phyloP scores from a whole-genome alignment of 208 protist genomes.

The Naegleria gruberi region DNA sequence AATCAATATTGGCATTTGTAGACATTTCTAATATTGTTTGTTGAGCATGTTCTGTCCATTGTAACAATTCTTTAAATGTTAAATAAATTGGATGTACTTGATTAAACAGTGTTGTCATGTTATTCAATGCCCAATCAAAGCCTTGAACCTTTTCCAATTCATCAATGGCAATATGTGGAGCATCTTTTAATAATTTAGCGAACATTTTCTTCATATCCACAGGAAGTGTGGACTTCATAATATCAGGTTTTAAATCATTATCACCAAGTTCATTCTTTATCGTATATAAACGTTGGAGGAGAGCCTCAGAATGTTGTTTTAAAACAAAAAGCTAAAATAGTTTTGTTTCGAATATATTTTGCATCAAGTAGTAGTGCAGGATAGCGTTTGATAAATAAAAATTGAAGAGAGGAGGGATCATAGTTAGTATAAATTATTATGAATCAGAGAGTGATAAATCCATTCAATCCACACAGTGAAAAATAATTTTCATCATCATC shows the following conservation, averaged over 20 bases:
- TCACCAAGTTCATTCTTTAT: background rate
- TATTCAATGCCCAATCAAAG: background rate
- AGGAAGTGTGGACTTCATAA: background rate
- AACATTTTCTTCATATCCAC: background rate
- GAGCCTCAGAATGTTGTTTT: background rate
- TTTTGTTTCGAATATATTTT: too few relatives aligned
- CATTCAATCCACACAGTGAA: too few relatives aligned
- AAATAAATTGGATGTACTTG: background rate
- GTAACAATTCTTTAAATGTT: background rate
- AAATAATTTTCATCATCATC: too few relatives aligned
- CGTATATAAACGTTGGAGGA: background rate
- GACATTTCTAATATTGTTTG: background rate
- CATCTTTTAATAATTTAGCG: background rate
- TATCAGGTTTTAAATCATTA: background rate
- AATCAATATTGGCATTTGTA: background rate
- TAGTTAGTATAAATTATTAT: too few relatives aligned
- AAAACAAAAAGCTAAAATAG: background rate
- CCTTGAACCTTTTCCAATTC: slow-evolving; percentile 5
- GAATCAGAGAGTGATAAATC: too few relatives aligned
- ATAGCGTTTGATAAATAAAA: too few relatives aligned
- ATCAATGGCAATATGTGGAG: background rate
- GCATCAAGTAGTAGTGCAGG: too few relatives aligned
- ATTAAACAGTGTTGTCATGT: background rate
- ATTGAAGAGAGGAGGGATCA: too few relatives aligned
- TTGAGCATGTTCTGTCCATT: slow-evolving; percentile 12